phyloP scores from a whole-genome alignment of 2,329 filamentous ascomycete genomes.

The Chrysoporthe puriensis region DNA sequence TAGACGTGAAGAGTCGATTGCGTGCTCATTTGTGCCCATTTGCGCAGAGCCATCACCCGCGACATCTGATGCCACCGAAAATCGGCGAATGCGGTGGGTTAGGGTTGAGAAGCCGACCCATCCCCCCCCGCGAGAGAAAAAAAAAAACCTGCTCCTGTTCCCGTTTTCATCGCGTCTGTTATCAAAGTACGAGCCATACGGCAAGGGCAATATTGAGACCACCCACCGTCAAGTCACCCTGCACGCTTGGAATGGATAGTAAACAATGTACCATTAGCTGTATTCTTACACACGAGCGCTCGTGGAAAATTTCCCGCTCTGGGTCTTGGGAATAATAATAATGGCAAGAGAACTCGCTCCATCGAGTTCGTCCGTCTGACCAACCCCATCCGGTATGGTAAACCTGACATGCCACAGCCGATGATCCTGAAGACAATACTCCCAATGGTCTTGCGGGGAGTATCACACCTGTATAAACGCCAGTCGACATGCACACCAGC shows the following conservation, averaged over 20 bases:
- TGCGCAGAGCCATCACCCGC: background rate
- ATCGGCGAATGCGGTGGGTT: background rate
- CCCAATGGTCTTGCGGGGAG: background rate
- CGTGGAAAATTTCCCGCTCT: background rate
- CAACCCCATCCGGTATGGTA: background rate
- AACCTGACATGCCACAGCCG: background rate
- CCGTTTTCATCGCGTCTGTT: too few relatives aligned
- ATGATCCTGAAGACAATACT: slow-evolving; percentile 8
- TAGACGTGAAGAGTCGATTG: background rate
- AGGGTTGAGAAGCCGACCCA: background rate
- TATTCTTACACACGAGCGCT: background rate
- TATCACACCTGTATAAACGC: background rate
- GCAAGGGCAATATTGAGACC: too few relatives aligned
- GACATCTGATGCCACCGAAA: background rate
- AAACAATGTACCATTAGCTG: background rate
- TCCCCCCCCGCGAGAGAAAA: too few relatives aligned
- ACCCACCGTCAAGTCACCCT: too few relatives aligned
- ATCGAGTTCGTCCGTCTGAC: too few relatives aligned
- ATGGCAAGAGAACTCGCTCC: background rate
- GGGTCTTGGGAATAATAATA: background rate
- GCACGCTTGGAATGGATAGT: too few relatives aligned
- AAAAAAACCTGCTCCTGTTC: too few relatives aligned
- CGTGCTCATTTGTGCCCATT: background rate
- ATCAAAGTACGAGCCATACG: too few relatives aligned
- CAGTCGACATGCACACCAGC: slow-evolving; percentile 6